Percentiles rank a stretch among this genome's conserved stretches.
Evolutionary conservation across 139 green algal genomes (phyloP).

Genomic region (Picochlorum sp.): DNA sequence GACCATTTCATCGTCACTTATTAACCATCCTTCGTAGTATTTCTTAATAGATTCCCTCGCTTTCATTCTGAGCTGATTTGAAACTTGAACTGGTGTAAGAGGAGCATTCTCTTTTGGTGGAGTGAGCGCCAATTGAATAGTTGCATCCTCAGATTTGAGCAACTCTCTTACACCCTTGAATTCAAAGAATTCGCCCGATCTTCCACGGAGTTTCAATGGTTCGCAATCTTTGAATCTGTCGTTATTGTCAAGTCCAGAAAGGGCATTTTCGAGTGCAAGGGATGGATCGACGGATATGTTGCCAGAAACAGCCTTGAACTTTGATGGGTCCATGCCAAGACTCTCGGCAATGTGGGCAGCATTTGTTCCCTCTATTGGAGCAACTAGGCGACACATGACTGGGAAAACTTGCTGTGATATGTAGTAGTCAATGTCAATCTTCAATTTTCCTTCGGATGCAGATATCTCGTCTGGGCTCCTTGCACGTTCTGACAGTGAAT

Average conservation of each 20-base stretch:
- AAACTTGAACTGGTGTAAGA: slow-evolving; percentile 39
- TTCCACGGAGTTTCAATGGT: slow-evolving; percentile 34
- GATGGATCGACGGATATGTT: slow-evolving; percentile 1
- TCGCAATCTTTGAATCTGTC: slow-evolving; percentile 46
- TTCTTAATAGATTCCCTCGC: slow-evolving; percentile 15
- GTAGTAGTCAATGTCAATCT: slow-evolving; percentile 83
- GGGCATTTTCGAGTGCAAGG: slow-evolving; percentile 31
- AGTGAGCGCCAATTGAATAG: slow-evolving; percentile 11
- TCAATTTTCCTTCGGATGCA: slow-evolving; percentile 29
- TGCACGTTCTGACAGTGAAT: slow-evolving; percentile 72
- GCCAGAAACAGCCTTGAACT: slow-evolving; percentile 30
- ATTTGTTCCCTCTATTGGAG: slow-evolving; percentile 87
- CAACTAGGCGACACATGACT: slow-evolving; percentile 80
- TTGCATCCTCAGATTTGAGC: slow-evolving; percentile 7
- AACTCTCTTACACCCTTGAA: slow-evolving; percentile 43
- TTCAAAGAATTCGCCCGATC: slow-evolving; percentile 6
- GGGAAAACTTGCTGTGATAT: slow-evolving; percentile 76
- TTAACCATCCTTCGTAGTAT: slow-evolving; percentile 59
- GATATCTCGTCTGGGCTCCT: slow-evolving; percentile 84
- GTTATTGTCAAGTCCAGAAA: slow-evolving; percentile 53
- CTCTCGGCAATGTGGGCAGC: slow-evolving; percentile 75
- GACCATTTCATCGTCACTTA: slow-evolving; percentile 54
- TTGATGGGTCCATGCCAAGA: slow-evolving; percentile 80
- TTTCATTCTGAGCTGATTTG: slow-evolving; percentile 59
- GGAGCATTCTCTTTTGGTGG: slow-evolving; percentile 7